Evolutionary conservation across 805 yeast genomes (phyloP).

Genomic region (Candida chauliodis): DNA sequence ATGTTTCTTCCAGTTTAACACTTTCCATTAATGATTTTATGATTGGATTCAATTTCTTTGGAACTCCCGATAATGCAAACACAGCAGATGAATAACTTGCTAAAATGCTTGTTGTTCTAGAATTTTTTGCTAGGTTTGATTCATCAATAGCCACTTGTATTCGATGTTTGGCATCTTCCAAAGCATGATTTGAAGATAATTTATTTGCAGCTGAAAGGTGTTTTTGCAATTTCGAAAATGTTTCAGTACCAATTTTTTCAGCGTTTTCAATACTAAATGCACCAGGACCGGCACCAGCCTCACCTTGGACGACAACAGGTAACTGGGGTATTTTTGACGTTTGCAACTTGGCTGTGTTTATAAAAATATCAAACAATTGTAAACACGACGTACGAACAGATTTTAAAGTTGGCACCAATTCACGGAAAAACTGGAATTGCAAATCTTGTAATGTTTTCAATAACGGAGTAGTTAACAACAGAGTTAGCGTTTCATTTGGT

Average conservation of each 20-base stretch:
- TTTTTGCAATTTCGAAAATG: conserved; percentile 62
- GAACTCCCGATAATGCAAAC: conserved; percentile 63
- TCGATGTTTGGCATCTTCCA: conserved; percentile 76
- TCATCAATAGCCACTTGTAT: conserved; percentile 64
- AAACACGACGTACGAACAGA: conserved; percentile 85
- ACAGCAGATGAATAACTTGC: conserved; percentile 77
- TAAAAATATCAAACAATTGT: conserved; percentile 73
- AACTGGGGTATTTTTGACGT: conserved; percentile 71
- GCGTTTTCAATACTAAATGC: conserved; percentile 84
- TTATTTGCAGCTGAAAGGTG: conserved; percentile 65
- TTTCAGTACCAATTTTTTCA: conserved; percentile 58
- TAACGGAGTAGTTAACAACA: conserved; percentile 23
- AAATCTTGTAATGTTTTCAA: conserved; percentile 39
- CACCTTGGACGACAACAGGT: conserved; percentile 92
- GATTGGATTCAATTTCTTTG: conserved; percentile 82
- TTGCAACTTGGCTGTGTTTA: conserved; percentile 71
- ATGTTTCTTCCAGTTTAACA: conserved; percentile 69
- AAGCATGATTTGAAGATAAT: conserved; percentile 63
- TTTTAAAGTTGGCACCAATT: conserved; percentile 79
- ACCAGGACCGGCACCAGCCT: conserved; percentile 87
- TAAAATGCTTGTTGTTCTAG: conserved; percentile 57
- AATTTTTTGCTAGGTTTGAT: conserved; percentile 50
- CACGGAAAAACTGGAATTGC: conserved; percentile 64
- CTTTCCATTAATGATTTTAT: conserved; percentile 92
- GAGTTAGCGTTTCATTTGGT: conserved; percentile 16